Evolutionary conservation across 1,284 basidiomycete genomes (phyloP).

Genomic region (Sparassis latifolia): DNA sequence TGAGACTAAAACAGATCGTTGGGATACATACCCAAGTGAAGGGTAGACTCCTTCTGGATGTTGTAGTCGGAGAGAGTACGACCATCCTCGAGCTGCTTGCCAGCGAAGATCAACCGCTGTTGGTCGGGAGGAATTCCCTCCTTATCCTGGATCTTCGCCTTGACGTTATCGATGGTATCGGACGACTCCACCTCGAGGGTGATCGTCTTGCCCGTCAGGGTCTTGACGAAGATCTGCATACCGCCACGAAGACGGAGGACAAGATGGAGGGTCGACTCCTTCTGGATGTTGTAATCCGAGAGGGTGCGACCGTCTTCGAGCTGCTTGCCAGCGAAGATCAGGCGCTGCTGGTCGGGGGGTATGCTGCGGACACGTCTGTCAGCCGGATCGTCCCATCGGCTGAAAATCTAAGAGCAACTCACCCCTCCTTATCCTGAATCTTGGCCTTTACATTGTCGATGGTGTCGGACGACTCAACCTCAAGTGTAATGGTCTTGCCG

Average conservation of each 20-base stretch:
- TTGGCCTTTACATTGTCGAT: constrained; percentile 80
- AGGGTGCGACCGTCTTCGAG: constrained; percentile 76
- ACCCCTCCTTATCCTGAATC: constrained; percentile 77
- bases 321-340: constrained; percentile 89
- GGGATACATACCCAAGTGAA: constrained; percentile 43
- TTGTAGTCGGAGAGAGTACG: constrained; percentile 81
- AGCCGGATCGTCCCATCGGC: no score
- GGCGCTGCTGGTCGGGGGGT: constrained; percentile 77
- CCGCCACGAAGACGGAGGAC: constrained; percentile 84
- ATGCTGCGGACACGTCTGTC: constrained; percentile 35
- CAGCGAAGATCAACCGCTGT: constrained; percentile 79
- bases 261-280: constrained; percentile 79
- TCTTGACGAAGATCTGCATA: constrained; percentile 89
- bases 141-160: constrained; percentile 81
- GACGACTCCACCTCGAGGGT: constrained; percentile 90
- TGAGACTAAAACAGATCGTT: neutral
- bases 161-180: constrained; percentile 87
- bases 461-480: constrained; percentile 82
- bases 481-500: constrained; percentile 86
- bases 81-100: constrained; percentile 81
- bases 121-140: constrained; percentile 79
- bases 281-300: constrained; percentile 82
- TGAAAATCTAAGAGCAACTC: constrained; percentile 15
- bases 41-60: constrained; percentile 70
- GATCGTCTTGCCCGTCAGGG: constrained; percentile 90